These are phyloP conservation scores for Globisporangium paroecandrum DNA, from an alignment of 352 stramenopile genomes.

Conservation along the genomic window DNA sequence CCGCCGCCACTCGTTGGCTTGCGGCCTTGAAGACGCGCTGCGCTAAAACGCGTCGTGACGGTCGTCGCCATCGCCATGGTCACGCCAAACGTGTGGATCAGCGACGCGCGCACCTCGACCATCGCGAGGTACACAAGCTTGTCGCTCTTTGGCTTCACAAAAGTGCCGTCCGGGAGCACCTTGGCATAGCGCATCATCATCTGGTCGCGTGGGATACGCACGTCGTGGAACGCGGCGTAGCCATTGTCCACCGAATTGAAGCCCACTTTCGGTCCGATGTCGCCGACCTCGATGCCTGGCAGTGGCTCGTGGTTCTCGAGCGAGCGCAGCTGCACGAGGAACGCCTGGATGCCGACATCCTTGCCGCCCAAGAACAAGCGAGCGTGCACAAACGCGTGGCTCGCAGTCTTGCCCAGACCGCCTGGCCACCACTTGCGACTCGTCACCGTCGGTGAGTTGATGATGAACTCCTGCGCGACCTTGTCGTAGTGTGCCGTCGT, in stretches of 20 bases:
- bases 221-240: slow-evolving; percentile 81
- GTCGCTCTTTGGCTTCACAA: slow-evolving; percentile 58
- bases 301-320: slow-evolving; percentile 74
- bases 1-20: slow-evolving; percentile 16
- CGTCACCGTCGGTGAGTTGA: slow-evolving; percentile 94
- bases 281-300: slow-evolving; percentile 83
- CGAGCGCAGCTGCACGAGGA: slow-evolving; percentile 90
- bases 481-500: slow-evolving; percentile 92
- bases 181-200: slow-evolving; percentile 54
- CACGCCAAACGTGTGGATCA: slow-evolving; percentile 9
- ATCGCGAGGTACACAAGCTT: slow-evolving; percentile 51
- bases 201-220: slow-evolving; percentile 76
- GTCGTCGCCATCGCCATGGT: slow-evolving; percentile 18
- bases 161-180: slow-evolving; percentile 59
- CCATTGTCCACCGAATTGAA: slow-evolving; percentile 93
- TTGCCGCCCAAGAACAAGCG: slow-evolving; percentile 57
- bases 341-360: slow-evolving; percentile 90
- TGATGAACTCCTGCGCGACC: slow-evolving; percentile 88
- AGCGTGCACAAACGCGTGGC: slow-evolving; percentile 91
- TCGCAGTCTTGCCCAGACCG: slow-evolving; percentile 88
- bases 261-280: slow-evolving; percentile 92
- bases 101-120: slow-evolving; percentile 22
- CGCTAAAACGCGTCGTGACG: slow-evolving; percentile 31
- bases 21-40: slow-evolving; percentile 25
- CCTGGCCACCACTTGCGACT: slow-evolving; percentile 96